Conservation (phyloP, 2,329 filamentous ascomycete species). For the Neonectria magnoliae region DNA sequence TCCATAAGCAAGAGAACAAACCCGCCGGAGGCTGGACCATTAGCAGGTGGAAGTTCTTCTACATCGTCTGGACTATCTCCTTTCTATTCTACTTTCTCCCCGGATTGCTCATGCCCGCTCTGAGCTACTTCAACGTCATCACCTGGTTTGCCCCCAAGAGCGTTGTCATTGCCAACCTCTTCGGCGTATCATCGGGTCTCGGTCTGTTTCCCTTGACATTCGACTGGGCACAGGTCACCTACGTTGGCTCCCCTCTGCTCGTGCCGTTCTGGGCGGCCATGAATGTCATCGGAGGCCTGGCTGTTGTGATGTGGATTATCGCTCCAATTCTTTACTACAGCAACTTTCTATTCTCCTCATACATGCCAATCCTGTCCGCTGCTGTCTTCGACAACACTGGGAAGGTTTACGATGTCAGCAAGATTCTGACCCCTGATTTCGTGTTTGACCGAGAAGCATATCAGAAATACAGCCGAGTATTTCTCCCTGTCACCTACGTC, state of each 20-base stretch:
- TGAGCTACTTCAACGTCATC: slow-evolving; percentile 89
- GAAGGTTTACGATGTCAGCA: slow-evolving; percentile 81
- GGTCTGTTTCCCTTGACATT: slow-evolving; percentile 88
- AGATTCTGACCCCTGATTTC: slow-evolving; percentile 80
- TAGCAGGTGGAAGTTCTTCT: slow-evolving; percentile 86
- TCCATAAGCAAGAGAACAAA: slow-evolving; percentile 87
- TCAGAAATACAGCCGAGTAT: slow-evolving; percentile 83
- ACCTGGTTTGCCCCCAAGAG: slow-evolving; percentile 91
- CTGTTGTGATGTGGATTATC: slow-evolving; percentile 85
- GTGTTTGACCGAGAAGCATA: slow-evolving; percentile 82
- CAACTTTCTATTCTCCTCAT: slow-evolving; percentile 82
- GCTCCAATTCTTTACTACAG: slow-evolving; percentile 84
- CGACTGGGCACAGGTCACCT: slow-evolving; percentile 90
- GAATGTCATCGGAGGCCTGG: slow-evolving; percentile 83
- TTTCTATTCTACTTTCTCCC: slow-evolving; percentile 89
- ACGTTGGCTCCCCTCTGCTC: slow-evolving; percentile 85
- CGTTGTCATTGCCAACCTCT: slow-evolving; percentile 86
- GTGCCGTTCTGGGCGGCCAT: slow-evolving; percentile 89
- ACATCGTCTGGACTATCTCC: slow-evolving; percentile 74
- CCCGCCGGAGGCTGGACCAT: slow-evolving; percentile 85
- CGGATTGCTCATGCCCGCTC: slow-evolving; percentile 81
- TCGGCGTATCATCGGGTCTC: slow-evolving; percentile 85
- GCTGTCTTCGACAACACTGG: slow-evolving; percentile 89
- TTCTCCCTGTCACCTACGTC: slow-evolving; percentile 87
- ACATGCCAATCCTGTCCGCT: slow-evolving; percentile 86